phyloP scores from a whole-genome alignment of 345 rosid genomes.

The Aurinia saxatilis region DNA sequence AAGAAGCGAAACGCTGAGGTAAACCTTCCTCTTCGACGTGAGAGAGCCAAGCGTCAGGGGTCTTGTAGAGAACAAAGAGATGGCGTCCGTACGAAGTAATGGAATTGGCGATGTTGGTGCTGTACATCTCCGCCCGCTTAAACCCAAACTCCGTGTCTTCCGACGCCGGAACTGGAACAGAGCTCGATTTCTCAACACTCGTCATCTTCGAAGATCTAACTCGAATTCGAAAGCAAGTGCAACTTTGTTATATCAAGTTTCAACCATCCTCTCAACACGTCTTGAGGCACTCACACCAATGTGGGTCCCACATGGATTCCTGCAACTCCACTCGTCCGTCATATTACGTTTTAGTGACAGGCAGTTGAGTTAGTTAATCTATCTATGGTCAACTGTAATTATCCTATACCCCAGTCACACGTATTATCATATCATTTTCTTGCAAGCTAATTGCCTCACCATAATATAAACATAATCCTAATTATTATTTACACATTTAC shows the following conservation, averaged over 20 bases:
- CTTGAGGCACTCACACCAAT: conserved; percentile 7
- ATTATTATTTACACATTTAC: no score
- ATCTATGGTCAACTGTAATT: conserved; percentile 20
- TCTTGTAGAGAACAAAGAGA: conserved; percentile 57
- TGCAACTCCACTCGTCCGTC: neutral
- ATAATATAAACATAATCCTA: no score
- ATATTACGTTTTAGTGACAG: neutral
- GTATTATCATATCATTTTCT: neutral
- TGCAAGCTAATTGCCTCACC: conserved; percentile 1
- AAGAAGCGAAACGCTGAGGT: conserved; percentile 55
- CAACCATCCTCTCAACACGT: conserved; percentile 12
- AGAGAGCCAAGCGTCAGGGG: conserved; percentile 59
- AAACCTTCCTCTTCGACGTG: conserved; percentile 63
- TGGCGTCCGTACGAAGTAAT: conserved; percentile 72
- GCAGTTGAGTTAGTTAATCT: neutral
- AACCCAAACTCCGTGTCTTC: conserved; percentile 68
- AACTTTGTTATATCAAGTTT: neutral
- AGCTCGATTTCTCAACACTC: conserved; percentile 28
- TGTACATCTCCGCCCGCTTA: conserved; percentile 74
- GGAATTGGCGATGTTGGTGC: conserved; percentile 53
- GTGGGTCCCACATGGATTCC: conserved; percentile 2
- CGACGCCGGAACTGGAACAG: conserved; percentile 33
- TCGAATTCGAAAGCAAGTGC: neutral
- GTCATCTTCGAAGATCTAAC: conserved; percentile 28
- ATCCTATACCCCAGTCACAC: neutral